Conservation (phyloP, 2,329 filamentous ascomycete genomes). For the Gyromitra esculenta region DNA sequence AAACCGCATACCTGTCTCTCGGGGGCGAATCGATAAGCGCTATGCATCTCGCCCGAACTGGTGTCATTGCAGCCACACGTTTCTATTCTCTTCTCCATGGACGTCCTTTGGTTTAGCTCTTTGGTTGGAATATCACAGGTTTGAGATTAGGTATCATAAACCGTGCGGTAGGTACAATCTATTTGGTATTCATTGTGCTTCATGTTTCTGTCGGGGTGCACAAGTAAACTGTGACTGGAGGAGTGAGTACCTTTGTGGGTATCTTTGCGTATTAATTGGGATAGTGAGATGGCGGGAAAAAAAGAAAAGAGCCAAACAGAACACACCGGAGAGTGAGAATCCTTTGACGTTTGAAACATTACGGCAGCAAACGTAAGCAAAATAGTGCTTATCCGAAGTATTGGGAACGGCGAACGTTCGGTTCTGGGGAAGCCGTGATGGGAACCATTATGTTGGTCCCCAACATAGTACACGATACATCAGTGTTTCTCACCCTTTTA, state of each 20-base stretch:
- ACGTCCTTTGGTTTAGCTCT: neutral
- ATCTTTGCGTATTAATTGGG: constrained; percentile 13
- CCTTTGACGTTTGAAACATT: constrained; percentile 9
- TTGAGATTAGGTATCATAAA: constrained; percentile 3
- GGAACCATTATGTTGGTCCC: constrained; percentile 21
- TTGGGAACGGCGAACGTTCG: constrained; percentile 13
- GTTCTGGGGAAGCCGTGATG: constrained; percentile 18
- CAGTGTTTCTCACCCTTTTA: constrained; percentile 11
- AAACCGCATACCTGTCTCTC: constrained; percentile 17
- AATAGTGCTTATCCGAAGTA: constrained; percentile 23
- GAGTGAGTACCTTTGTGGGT: constrained; percentile 10
- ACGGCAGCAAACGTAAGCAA: constrained; percentile 18
- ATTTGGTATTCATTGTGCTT: constrained; percentile 2
- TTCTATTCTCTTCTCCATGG: neutral
- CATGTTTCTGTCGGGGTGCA: neutral
- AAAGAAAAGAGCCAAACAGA: neutral
- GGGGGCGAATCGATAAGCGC: constrained; percentile 33
- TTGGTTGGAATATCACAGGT: constrained; percentile 18
- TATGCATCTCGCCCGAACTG: constrained; percentile 33
- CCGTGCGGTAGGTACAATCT: neutral
- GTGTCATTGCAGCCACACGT: constrained; percentile 14
- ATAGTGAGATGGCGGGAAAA: neutral
- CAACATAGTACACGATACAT: constrained; percentile 28
- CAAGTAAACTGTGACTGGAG: neutral
- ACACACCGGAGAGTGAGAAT: neutral